These are phyloP conservation scores for Ceratobasidium sp. DNA, from an alignment of 1,284 basidiomycete genomes.

Conservation along the genomic window DNA sequence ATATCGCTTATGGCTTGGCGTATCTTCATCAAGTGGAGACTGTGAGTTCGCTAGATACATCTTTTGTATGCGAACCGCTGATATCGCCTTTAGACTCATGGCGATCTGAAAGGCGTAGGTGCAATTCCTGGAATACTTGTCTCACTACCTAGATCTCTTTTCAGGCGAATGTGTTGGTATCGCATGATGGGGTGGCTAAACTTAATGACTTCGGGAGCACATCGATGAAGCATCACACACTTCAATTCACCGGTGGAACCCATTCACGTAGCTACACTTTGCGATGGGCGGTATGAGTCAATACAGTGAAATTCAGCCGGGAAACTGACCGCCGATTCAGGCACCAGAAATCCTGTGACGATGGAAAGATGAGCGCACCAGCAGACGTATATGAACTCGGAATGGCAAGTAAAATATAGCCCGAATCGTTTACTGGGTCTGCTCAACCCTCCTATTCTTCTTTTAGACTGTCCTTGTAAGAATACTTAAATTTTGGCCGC, in stretches of 20 bases:
- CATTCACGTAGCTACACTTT: background rate
- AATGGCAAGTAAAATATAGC: conserved; percentile 22
- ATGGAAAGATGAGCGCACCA: background rate
- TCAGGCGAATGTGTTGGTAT: conserved; percentile 23
- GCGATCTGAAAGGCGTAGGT: conserved; percentile 24
- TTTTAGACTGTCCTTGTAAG: conserved; percentile 21
- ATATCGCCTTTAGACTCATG: background rate
- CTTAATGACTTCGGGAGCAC: conserved; percentile 18
- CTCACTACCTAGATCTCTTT: background rate
- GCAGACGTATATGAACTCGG: conserved; percentile 31
- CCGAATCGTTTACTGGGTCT: no score
- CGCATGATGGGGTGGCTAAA: background rate
- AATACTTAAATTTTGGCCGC: background rate
- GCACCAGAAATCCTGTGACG: conserved; percentile 14
- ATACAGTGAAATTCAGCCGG: no score
- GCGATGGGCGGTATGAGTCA: conserved; percentile 17
- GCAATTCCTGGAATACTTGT: background rate
- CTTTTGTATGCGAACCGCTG: background rate
- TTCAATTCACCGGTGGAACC: background rate
- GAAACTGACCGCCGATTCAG: background rate
- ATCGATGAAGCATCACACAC: background rate
- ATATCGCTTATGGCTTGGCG: conserved; percentile 4
- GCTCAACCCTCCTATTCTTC: background rate
- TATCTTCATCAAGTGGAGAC: conserved; percentile 6
- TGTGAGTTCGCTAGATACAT: background rate